A percentile compares a stretch with the other conserved stretches of the same genome.
Conservation (phyloP, 306 rosid species). For the Cercis canadensis region DNA sequence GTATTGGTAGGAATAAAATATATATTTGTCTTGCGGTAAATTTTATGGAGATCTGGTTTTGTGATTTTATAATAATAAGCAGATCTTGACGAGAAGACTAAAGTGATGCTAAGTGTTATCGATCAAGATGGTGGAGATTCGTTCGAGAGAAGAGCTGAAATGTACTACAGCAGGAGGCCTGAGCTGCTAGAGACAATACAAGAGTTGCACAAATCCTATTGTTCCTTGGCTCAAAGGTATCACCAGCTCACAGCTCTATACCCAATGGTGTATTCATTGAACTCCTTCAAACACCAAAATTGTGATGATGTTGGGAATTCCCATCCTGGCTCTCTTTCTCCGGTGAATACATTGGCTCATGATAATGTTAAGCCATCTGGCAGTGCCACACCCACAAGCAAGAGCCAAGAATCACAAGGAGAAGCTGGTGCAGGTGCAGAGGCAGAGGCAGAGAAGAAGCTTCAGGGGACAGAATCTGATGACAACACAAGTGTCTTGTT, state of each 20-base stretch:
- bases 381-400: too few species aligned
- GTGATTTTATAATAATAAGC: neutral
- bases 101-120: slow-evolving; percentile 40
- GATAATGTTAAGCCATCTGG: too few species aligned
- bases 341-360: too few species aligned
- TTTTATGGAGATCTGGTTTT: neutral
- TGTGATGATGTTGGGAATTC: too few species aligned
- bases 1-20: too few species aligned
- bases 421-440: neutral
- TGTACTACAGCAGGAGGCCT: slow-evolving; percentile 41
- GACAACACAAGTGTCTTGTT: neutral
- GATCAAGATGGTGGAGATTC: slow-evolving; percentile 49
- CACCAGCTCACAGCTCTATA: slow-evolving; percentile 14
- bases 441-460: neutral
- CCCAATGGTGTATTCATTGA: too few species aligned
- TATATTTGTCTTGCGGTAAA: too few species aligned
- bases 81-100: slow-evolving; percentile 51
- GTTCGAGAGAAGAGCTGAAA: slow-evolving; percentile 44
- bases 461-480: neutral
- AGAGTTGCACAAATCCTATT: slow-evolving; percentile 42
- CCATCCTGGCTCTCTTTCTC: too few species aligned
- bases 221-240: slow-evolving; percentile 37
- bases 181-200: slow-evolving; percentile 39
- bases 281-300: too few species aligned
- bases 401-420: too few species aligned